A percentile compares a stretch with the other conserved stretches of the same genome.
These are phyloP conservation scores for Solanum okadae DNA, from an alignment of 257 asterid species.

Conservation along the genomic window DNA sequence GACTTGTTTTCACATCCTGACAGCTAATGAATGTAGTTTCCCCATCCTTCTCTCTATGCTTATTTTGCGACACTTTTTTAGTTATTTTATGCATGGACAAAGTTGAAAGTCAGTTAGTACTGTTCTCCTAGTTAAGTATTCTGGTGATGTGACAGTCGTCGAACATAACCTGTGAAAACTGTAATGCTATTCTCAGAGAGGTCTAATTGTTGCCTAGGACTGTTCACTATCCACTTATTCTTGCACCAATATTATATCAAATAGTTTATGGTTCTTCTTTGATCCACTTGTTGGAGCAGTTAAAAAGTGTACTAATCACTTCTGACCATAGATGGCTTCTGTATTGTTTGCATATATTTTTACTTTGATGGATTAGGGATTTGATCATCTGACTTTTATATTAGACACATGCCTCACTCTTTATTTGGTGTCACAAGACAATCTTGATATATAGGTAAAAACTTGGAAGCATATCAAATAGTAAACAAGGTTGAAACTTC, in stretches of 20 bases:
- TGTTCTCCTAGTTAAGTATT: background rate
- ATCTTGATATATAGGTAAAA: background rate
- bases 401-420: background rate
- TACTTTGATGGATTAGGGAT: background rate
- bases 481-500: background rate
- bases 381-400: background rate
- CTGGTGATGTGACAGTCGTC: background rate
- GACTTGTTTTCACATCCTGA: background rate
- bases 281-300: too few relatives aligned
- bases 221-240: background rate
- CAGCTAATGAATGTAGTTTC: background rate
- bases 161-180: background rate
- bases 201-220: background rate
- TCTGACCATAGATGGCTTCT: background rate
- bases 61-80: background rate
- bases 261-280: too few relatives aligned
- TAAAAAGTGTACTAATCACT: too few relatives aligned
- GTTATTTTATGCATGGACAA: background rate
- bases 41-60: background rate
- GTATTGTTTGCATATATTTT: background rate
- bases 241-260: background rate
- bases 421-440: background rate
- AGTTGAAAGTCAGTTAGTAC: background rate
- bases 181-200: too few relatives aligned
- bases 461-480: slow-evolving; percentile 20